A percentile compares a stretch with the other conserved stretches of the same genome.
Evolutionary conservation across 2,329 filamentous ascomycete species (phyloP).

Genomic region (Pseudopithomyces chartarum): DNA sequence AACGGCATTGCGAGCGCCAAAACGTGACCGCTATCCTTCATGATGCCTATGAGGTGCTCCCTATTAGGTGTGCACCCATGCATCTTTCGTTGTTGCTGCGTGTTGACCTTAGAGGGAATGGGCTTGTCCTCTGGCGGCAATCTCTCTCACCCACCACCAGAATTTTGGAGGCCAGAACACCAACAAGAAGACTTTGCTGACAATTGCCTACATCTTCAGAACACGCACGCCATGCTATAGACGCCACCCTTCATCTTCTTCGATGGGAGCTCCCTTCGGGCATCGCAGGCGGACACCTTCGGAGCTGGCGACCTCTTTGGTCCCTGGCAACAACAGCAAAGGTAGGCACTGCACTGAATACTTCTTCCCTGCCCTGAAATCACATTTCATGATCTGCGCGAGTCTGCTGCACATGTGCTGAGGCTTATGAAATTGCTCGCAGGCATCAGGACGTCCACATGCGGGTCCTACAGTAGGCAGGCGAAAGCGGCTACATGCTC

Average conservation of each 20-base stretch:
- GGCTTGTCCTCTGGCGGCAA: background rate
- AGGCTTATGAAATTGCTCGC: background rate
- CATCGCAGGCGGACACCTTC: background rate
- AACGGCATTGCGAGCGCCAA: background rate
- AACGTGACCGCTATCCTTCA: background rate
- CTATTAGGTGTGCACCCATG: no score
- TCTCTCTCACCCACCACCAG: background rate
- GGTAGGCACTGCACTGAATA: background rate
- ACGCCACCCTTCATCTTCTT: background rate
- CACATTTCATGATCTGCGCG: background rate
- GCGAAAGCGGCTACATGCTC: background rate
- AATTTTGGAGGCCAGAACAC: background rate
- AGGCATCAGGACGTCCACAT: background rate
- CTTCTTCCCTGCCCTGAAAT: background rate
- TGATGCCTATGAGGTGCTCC: conserved; percentile 1
- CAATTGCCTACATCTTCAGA: background rate
- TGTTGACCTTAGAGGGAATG: background rate
- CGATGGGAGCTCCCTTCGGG: background rate
- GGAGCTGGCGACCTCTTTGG: background rate
- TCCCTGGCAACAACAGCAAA: background rate
- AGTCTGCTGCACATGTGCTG: background rate
- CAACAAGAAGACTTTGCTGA: background rate
- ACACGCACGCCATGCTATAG: background rate
- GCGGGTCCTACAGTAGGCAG: background rate
- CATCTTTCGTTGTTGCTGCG: background rate